Percentiles rank a stretch among this genome's conserved stretches.
These are phyloP conservation scores for Haplographium delicatum DNA, from an alignment of 495 filamentous ascomycete species.

Conservation along the genomic window DNA sequence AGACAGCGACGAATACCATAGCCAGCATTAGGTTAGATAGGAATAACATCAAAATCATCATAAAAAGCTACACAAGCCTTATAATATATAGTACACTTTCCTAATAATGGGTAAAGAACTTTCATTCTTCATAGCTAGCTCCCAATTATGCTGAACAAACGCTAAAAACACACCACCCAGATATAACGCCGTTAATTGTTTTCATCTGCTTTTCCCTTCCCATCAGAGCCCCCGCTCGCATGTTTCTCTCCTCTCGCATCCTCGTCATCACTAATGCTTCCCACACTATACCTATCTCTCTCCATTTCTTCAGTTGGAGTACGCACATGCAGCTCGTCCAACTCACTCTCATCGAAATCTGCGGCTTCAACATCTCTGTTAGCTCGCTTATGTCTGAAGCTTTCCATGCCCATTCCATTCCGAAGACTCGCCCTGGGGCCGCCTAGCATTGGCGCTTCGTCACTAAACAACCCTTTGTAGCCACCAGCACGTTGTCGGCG, in stretches of 20 bases:
- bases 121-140: too few species aligned
- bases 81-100: not conserved
- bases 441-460: constrained; percentile 22
- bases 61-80: not conserved
- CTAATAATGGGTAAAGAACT: too few species aligned
- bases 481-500: constrained; percentile 52
- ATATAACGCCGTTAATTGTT: constrained; percentile 14
- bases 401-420: constrained; percentile 36
- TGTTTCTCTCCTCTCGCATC: constrained; percentile 26
- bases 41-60: not conserved
- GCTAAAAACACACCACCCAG: constrained; percentile 1
- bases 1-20: constrained; percentile 16
- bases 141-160: not conserved
- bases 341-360: constrained; percentile 85
- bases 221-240: constrained; percentile 14
- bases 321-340: constrained; percentile 65
- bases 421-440: constrained; percentile 24
- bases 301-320: constrained; percentile 36
- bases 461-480: constrained; percentile 45
- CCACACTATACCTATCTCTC: constrained; percentile 50
- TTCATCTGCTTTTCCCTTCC: constrained; percentile 14
- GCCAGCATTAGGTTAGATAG: not conserved
- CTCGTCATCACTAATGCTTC: constrained; percentile 52
- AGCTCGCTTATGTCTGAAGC: constrained; percentile 43
- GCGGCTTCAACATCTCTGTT: constrained; percentile 67